A percentile compares a stretch with the other conserved stretches of the same genome.
Evolutionary conservation across 164 flowering plant genomes (phyloP).

Genomic region (Amborella trichopoda): DNA sequence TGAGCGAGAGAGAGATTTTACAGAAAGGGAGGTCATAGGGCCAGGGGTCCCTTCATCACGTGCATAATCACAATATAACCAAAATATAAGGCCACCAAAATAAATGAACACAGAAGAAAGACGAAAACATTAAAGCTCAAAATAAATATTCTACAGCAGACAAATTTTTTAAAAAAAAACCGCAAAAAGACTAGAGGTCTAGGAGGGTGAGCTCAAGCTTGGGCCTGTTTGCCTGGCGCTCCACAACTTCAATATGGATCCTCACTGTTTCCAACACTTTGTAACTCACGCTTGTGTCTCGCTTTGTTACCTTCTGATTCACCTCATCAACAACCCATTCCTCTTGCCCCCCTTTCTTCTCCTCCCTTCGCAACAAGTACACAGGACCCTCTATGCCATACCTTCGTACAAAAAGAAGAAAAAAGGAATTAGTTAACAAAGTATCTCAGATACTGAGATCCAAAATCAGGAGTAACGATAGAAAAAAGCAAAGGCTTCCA

Average conservation of each 20-base stretch:
- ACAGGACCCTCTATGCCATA: slow-evolving; percentile 95
- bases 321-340: slow-evolving; percentile 75
- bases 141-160: not conserved
- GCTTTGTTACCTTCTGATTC: slow-evolving; percentile 69
- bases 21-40: no score
- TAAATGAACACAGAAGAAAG: not conserved
- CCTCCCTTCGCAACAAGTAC: slow-evolving; percentile 40
- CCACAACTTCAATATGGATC: slow-evolving; percentile 89
- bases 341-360: slow-evolving; percentile 44
- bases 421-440: not conserved
- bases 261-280: slow-evolving; percentile 53
- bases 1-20: no score
- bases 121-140: not conserved
- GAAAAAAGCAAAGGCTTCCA: not conserved
- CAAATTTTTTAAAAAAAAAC: not conserved
- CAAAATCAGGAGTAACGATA: no score
- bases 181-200: not conserved
- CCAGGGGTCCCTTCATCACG: no score
- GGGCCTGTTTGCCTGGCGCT: slow-evolving; percentile 87
- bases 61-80: no score
- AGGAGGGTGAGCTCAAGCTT: slow-evolving; percentile 82
- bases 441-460: not conserved
- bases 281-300: slow-evolving; percentile 49
- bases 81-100: not conserved
- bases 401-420: slow-evolving; percentile 19